phyloP scores from a whole-genome alignment of 139 green algal genomes.

The Auxenochlorella pyrenoidosa region DNA sequence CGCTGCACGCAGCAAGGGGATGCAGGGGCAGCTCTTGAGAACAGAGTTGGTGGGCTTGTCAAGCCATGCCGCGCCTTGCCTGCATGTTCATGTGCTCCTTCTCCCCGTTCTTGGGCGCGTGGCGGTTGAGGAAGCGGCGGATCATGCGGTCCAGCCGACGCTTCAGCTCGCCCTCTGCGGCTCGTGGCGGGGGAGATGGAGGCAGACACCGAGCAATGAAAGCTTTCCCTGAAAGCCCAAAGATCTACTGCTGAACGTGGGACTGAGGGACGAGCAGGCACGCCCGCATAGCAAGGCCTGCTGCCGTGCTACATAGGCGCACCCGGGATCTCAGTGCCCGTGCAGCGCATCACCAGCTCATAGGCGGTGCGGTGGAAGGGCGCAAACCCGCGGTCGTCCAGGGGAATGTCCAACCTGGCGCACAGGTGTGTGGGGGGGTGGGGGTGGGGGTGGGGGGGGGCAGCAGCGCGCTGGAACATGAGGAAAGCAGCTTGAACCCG shows the following conservation, averaged over 20 bases:
- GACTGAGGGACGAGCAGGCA: no score
- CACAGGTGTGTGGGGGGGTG: background rate
- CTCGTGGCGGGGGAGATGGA: background rate
- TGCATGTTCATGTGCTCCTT: conserved; percentile 9
- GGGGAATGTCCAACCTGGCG: conserved; percentile 74
- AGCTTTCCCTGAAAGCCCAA: no score
- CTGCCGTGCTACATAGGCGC: background rate
- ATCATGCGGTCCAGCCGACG: conserved; percentile 73
- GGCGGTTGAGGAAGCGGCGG: conserved; percentile 66
- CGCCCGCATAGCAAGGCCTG: no score
- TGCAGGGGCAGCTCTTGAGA: background rate
- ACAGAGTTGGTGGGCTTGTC: background rate
- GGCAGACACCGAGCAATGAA: background rate
- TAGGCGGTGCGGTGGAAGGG: conserved; percentile 74
- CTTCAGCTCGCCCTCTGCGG: conserved; percentile 48
- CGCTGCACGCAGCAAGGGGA: no score
- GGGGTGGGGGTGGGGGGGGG: background rate
- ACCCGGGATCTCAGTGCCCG: conserved; percentile 68
- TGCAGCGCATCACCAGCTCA: conserved; percentile 76
- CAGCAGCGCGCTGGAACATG: no score
- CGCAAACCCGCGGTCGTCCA: conserved; percentile 69
- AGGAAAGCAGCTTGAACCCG: no score
- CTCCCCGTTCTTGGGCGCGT: conserved; percentile 28
- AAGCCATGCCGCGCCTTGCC: background rate
- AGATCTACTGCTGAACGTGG: no score